phyloP scores from a whole-genome alignment of 179 eudicot species.

The Vitellaria paradoxa region DNA sequence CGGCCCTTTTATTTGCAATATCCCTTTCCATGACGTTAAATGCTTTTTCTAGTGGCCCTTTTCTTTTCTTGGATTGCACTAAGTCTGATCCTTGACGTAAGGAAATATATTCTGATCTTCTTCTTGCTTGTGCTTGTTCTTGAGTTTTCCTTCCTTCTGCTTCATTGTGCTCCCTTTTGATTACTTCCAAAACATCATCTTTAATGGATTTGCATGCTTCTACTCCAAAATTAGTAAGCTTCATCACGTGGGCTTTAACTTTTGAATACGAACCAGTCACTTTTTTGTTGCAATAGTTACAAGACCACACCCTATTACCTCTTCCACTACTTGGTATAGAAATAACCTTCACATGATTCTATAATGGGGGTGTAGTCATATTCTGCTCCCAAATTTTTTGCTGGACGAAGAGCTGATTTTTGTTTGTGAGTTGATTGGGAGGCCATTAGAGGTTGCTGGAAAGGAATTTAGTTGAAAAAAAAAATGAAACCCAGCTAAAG shows the following conservation, averaged over 20 bases:
- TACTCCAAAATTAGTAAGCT: not conserved
- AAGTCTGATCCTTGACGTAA: not conserved
- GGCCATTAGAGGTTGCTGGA: too few relatives aligned
- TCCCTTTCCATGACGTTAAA: constrained; percentile 14
- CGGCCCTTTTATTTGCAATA: constrained; percentile 15
- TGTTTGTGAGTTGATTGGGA: not conserved
- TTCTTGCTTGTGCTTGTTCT: not conserved
- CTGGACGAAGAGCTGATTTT: not conserved
- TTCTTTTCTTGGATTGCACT: too few relatives aligned
- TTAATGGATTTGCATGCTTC: not conserved
- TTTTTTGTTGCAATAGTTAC: constrained; percentile 9
- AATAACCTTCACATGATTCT: constrained; percentile 15
- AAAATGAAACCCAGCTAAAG: too few relatives aligned
- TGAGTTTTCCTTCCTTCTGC: not conserved
- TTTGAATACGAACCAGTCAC: constrained; percentile 7
- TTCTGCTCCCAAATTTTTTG: not conserved
- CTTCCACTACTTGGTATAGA: not conserved
- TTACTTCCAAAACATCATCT: not conserved
- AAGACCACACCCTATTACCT: constrained; percentile 12
- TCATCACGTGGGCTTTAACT: constrained; percentile 16
- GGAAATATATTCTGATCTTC: constrained; percentile 7
- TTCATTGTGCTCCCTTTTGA: not conserved
- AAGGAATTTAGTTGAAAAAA: too few relatives aligned
- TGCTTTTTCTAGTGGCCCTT: not conserved
- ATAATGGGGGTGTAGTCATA: constrained; percentile 6